Conservation (phyloP, 2,329 filamentous ascomycete genomes). For the Aciculosporium take region DNA sequence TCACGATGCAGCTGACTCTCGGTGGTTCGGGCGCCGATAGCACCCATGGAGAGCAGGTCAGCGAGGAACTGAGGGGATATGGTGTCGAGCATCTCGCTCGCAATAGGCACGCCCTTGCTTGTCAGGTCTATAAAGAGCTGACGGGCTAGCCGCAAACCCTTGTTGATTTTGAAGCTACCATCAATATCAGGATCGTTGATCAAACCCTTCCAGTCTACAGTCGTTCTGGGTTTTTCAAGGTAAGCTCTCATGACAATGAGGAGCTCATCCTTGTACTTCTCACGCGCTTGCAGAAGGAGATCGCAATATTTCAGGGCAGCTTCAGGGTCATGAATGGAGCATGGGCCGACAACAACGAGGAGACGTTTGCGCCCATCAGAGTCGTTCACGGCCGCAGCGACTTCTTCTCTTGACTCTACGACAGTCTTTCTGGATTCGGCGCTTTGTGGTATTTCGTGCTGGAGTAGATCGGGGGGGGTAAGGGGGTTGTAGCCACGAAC, state of each 20-base stretch:
- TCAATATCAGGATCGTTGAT: conserved; percentile 99
- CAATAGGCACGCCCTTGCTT: conserved; percentile 77
- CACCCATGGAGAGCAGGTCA: conserved; percentile 87
- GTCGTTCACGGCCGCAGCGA: conserved; percentile 62
- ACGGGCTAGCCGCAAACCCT: conserved; percentile 81
- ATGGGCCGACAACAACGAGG: conserved; percentile 87
- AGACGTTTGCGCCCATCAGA: conserved; percentile 67
- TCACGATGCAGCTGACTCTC: conserved; percentile 95
- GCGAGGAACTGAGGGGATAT: conserved; percentile 97
- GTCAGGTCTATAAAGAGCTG: conserved; percentile 91
- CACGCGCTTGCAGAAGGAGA: conserved; percentile 60
- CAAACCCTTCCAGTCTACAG: conserved; percentile 96
- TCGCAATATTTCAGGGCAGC: conserved; percentile 79
- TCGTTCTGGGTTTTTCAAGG: conserved; percentile 96
- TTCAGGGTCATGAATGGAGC: conserved; percentile 89
- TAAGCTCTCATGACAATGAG: conserved; percentile 96
- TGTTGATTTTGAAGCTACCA: conserved; percentile 97
- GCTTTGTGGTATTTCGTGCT: conserved; percentile 70
- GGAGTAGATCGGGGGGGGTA: conserved; percentile 83
- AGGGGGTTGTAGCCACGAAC: conserved; percentile 86
- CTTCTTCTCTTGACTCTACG: conserved; percentile 53
- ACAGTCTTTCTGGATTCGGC: conserved; percentile 49
- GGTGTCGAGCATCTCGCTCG: conserved; percentile 96
- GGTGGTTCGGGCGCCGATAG: conserved; percentile 89
- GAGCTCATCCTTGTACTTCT: conserved; percentile 65